Evolutionary conservation across 75 land plant genomes (phyloP).

Genomic region (Cunninghamia lanceolata): DNA sequence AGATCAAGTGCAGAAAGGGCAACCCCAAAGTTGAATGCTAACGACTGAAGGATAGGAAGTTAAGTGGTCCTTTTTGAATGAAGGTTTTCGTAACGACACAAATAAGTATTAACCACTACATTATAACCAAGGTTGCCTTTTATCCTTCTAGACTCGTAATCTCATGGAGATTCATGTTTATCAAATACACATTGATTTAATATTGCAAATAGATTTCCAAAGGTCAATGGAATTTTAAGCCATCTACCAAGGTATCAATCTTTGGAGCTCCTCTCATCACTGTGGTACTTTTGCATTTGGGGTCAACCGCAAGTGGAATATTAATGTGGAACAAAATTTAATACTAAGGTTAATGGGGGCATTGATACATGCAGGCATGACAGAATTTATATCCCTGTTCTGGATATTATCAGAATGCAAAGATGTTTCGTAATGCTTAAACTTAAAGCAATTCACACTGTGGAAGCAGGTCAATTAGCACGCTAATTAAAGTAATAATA

Average conservation of each 20-base stretch:
- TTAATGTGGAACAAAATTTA: neutral
- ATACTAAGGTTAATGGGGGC: neutral
- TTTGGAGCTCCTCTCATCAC: neutral
- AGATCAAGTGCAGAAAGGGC: neutral
- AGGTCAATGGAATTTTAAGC: no score
- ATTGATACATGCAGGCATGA: neutral
- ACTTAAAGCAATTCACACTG: neutral
- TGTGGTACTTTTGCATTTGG: neutral
- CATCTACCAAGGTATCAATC: neutral
- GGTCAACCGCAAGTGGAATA: neutral
- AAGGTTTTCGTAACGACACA: neutral
- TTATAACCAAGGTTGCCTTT: neutral
- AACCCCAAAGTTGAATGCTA: neutral
- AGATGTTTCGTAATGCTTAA: neutral
- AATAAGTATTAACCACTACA: neutral
- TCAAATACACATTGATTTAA: neutral
- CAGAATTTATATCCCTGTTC: neutral
- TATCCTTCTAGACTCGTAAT: neutral
- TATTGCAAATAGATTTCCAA: neutral
- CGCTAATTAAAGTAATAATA: neutral
- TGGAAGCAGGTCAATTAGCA: neutral
- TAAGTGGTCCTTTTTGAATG: neutral
- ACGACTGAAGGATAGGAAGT: neutral
- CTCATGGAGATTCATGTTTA: neutral
- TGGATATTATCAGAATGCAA: neutral